Conservation (phyloP, 768 basidiomycete genomes). For the Hebeloma cylindrosporum region DNA sequence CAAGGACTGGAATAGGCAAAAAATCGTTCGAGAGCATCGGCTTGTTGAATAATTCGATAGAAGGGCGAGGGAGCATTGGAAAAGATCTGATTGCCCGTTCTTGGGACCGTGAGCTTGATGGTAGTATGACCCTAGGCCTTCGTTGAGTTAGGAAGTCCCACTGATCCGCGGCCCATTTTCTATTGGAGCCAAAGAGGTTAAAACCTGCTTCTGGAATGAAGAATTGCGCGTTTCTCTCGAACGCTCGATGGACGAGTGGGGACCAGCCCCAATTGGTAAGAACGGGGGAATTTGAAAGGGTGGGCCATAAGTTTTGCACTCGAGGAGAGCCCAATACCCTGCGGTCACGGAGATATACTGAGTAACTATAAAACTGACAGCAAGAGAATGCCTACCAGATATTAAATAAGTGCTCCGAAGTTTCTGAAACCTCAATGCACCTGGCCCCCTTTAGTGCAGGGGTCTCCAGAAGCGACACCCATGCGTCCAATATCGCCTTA, state of each 20-base stretch:
- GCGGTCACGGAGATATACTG: neutral
- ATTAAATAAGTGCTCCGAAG: conserved; percentile 45
- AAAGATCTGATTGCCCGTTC: neutral
- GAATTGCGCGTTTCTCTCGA: conserved; percentile 44
- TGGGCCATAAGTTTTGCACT: conserved; percentile 44
- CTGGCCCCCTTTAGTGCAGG: conserved; percentile 44
- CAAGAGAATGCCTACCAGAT: conserved; percentile 43
- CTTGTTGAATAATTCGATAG: no score
- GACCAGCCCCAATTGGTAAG: conserved; percentile 63
- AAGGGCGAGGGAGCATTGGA: neutral
- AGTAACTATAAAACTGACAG: neutral
- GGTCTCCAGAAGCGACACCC: conserved; percentile 44
- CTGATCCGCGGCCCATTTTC: conserved; percentile 17
- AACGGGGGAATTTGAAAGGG: conserved; percentile 47
- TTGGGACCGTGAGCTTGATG: neutral
- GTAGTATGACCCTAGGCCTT: neutral
- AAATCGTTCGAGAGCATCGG: conserved; percentile 8
- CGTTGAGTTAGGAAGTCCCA: conserved; percentile 6
- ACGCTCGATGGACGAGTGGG: conserved; percentile 51
- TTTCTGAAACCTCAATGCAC: conserved; percentile 47
- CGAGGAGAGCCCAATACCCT: conserved; percentile 53
- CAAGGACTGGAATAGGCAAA: conserved; percentile 49
- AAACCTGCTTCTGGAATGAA: conserved; percentile 25
- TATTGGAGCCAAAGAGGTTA: conserved; percentile 19
- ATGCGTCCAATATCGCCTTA: conserved; percentile 39